Evolutionary conservation across 768 basidiomycete genomes (phyloP).

Genomic region (Floccularia luteovirens): DNA sequence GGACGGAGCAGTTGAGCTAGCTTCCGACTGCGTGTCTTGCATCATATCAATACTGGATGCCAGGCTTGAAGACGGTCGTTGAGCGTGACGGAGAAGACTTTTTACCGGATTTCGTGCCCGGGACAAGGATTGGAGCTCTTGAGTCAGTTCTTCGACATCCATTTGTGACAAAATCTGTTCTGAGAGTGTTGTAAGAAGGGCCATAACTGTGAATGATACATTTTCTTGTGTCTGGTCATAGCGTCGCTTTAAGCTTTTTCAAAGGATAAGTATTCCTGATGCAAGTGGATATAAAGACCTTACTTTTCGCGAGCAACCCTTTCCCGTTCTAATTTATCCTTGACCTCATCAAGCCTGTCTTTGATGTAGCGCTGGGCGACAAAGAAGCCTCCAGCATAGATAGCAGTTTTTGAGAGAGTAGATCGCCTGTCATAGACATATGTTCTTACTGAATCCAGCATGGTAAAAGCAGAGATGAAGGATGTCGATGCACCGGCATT

Average conservation of each 20-base stretch:
- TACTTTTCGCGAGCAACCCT: slow-evolving; percentile 63
- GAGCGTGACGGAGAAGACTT: slow-evolving; percentile 4
- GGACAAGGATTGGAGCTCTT: slow-evolving; percentile 37
- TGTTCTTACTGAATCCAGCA: slow-evolving; percentile 17
- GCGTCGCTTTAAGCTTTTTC: slow-evolving; percentile 55
- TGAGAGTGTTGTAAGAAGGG: slow-evolving; percentile 59
- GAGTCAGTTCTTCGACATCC: slow-evolving; percentile 69
- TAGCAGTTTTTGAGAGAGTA: slow-evolving; percentile 39
- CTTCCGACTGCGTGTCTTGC: slow-evolving; percentile 35
- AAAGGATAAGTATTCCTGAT: neutral
- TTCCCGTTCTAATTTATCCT: slow-evolving; percentile 53
- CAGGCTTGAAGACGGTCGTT: slow-evolving; percentile 12
- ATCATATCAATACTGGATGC: slow-evolving; percentile 26
- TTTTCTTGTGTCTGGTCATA: slow-evolving; percentile 77
- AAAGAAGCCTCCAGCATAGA: slow-evolving; percentile 55
- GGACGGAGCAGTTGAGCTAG: slow-evolving; percentile 29
- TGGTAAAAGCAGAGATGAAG: too few species aligned
- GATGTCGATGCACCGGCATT: too few species aligned
- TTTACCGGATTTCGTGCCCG: slow-evolving; percentile 10
- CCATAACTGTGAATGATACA: slow-evolving; percentile 66
- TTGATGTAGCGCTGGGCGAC: slow-evolving; percentile 51
- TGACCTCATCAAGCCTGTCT: slow-evolving; percentile 58
- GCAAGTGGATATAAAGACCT: slow-evolving; percentile 19
- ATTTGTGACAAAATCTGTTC: slow-evolving; percentile 61
- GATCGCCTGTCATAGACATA: slow-evolving; percentile 43